Evolutionary conservation across 2,329 filamentous ascomycete species (phyloP), one percentile per base, ranked within the genome.

Genomic region (Penicillium sclerotiorum): DNA sequence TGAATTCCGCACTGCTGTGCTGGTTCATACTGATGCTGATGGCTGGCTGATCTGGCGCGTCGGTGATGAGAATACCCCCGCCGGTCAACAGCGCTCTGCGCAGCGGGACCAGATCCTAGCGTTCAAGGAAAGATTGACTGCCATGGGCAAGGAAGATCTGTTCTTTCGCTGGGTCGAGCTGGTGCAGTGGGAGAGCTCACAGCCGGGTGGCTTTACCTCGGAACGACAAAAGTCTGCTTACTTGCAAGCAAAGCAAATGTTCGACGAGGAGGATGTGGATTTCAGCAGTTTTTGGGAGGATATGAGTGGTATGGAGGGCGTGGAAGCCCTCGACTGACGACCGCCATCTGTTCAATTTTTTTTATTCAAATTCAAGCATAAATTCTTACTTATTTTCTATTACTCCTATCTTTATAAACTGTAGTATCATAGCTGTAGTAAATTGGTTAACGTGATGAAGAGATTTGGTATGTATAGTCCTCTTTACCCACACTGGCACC

Each of bases 91-190:
- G 4, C 57, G 60, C 20, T 73, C 71, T 46, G 67, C 67, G 37
- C 68, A 73, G 43, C 63, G 71, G 2, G 82, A 85, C 55, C 90
- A 94, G 71, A 86, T 96, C 8, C 82, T 94, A 55, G 80, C 81
- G 2, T 95, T 96, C 68, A 86, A 89, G 61, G 87, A 94, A 36
- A 84, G 85, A 17, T 78, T 96, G 59, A 80, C 82, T 1, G 80
- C 80, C 2, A 78, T 94, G 70, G 90, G 88, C 36, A 95, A 96
- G 72, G 92, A 96, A 69, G 85, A 88, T 56, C 70, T 96, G 45
- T 96, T 96, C 74, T 96, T 89, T 74, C 84, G 87, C 47, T 96
- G 91, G 90, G 89, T 96, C 41, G 92, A 96, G 75, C 81, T 95
- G 65, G 85, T 96, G 42, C 91, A 96, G 73, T 95, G 85, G 63